These are phyloP conservation scores for Solanum rostratum DNA, from an alignment of 257 asterid genomes.

Conservation along the genomic window DNA sequence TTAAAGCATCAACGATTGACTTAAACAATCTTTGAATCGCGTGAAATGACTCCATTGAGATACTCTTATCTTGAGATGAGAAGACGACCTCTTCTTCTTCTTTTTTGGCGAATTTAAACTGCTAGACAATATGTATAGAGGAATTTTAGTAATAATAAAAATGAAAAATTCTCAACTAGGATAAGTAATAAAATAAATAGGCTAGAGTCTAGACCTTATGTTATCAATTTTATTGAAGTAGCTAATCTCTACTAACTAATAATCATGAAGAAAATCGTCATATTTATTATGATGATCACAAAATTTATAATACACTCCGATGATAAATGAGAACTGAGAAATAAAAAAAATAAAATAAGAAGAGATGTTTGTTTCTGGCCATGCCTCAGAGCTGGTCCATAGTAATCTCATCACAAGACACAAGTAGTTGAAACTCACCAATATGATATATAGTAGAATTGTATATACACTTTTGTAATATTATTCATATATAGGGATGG, in stretches of 20 bases:
- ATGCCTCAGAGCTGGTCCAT: background rate
- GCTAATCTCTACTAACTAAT: background rate
- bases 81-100: background rate
- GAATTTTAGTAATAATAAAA: background rate
- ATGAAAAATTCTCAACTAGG: background rate
- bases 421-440: background rate
- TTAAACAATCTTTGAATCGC: background rate
- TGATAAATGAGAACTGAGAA: too few relatives aligned
- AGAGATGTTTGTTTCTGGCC: background rate
- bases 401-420: background rate
- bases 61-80: background rate
- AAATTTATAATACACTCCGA: background rate
- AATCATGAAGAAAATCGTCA: background rate
- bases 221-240: background rate
- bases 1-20: background rate
- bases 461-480: background rate
- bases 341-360: background rate
- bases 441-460: background rate
- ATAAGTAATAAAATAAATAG: background rate
- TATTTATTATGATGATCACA: background rate
- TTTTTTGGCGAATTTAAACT: background rate
- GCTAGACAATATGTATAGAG: background rate
- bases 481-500: background rate
- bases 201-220: background rate
- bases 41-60: background rate